A percentile compares a stretch with the other conserved stretches of the same genome.
Conservation (phyloP, 2,329 filamentous ascomycete genomes). For the Alternaria viburni region DNA sequence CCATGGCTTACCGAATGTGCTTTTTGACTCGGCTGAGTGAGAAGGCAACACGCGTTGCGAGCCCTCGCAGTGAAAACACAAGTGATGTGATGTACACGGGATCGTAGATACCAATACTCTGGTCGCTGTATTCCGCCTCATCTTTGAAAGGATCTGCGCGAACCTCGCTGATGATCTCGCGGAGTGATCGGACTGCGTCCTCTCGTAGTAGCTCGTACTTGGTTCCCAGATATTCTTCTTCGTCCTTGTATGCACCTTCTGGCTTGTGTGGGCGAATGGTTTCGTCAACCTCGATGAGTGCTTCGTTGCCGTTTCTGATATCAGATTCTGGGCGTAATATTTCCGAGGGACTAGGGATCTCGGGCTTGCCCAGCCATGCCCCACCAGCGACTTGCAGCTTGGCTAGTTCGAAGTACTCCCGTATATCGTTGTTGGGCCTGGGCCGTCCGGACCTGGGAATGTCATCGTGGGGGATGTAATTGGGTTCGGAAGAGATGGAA, state of each 20-base stretch:
- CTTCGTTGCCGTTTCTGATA: constrained; percentile 3
- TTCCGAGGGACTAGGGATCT: constrained; percentile 63
- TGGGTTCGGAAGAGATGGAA: not conserved
- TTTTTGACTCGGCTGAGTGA: constrained; percentile 70
- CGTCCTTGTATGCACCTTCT: constrained; percentile 63
- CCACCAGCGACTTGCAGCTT: constrained; percentile 27
- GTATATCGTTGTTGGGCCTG: constrained; percentile 32
- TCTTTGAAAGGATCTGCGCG: constrained; percentile 30
- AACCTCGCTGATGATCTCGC: constrained; percentile 65
- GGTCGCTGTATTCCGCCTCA: constrained; percentile 58
- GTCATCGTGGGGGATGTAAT: constrained; percentile 14
- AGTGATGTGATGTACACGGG: constrained; percentile 71
- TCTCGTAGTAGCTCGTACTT: constrained; percentile 80
- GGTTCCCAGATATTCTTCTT: constrained; percentile 70
- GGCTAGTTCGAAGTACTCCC: constrained; percentile 30
- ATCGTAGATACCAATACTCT: constrained; percentile 47
- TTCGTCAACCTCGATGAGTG: constrained; percentile 29
- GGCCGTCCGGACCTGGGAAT: constrained; percentile 17
- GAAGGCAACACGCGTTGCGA: constrained; percentile 73
- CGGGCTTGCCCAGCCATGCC: constrained; percentile 51
- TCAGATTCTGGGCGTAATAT: constrained; percentile 45
- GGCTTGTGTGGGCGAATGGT: constrained; percentile 37
- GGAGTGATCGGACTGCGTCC: constrained; percentile 72
- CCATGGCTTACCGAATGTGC: constrained; percentile 57
- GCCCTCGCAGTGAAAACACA: constrained; percentile 66